Conservation (phyloP, 2,329 filamentous ascomycete genomes). For the Fusarium chuoi region DNA sequence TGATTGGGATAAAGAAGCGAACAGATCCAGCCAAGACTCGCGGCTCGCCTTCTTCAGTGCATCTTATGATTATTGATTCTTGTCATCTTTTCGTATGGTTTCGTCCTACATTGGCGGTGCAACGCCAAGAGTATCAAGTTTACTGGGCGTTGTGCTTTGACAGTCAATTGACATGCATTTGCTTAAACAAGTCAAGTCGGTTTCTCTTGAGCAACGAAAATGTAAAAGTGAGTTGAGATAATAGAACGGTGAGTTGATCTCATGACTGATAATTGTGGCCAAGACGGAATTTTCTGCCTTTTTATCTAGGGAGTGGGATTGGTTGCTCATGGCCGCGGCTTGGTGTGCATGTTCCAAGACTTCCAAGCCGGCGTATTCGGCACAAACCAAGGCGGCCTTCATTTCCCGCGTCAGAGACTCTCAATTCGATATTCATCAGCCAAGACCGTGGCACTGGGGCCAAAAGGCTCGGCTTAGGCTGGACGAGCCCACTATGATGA, state of each 20-base stretch:
- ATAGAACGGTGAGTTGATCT: neutral
- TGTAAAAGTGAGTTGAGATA: neutral
- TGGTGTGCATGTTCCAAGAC: constrained; percentile 34
- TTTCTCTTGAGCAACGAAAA: neutral
- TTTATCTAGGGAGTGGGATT: constrained; percentile 11
- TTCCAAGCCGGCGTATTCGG: constrained; percentile 44
- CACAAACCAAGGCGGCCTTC: constrained; percentile 41
- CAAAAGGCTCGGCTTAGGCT: constrained; percentile 34
- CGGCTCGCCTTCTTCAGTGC: constrained; percentile 3
- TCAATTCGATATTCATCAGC: constrained; percentile 38
- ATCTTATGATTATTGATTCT: constrained; percentile 17
- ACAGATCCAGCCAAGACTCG: constrained; percentile 18
- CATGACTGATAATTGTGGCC: constrained; percentile 13
- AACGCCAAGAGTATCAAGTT: constrained; percentile 30
- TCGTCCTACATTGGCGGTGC: constrained; percentile 36
- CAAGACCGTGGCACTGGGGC: constrained; percentile 42
- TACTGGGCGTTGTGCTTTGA: constrained; percentile 26
- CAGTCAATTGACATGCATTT: neutral
- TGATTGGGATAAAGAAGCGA: constrained; percentile 35
- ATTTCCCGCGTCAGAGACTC: constrained; percentile 38
- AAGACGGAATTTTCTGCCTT: constrained; percentile 17
- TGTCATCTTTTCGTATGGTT: constrained; percentile 20
- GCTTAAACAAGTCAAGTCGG: neutral
- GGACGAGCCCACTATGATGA: constrained; percentile 18
- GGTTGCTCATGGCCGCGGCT: constrained; percentile 15